Percentiles rank a stretch among this genome's conserved stretches.
These are phyloP conservation scores for Brasenia schreberi DNA, from an alignment of 164 flowering plant genomes.

Conservation along the genomic window DNA sequence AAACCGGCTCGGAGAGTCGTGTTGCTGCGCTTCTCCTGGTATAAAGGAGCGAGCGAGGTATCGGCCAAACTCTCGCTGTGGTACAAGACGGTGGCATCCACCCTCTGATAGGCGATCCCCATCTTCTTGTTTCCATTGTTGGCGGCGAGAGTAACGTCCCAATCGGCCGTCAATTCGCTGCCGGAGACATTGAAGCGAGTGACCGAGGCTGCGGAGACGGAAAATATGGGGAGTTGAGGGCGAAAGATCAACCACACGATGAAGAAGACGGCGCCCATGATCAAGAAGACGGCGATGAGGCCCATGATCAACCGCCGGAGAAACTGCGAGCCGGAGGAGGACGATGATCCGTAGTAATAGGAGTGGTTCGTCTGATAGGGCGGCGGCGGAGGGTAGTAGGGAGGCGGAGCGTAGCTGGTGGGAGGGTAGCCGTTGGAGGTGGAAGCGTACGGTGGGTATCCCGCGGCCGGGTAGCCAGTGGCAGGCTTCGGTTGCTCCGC, in stretches of 20 bases:
- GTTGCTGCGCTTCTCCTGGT: slow-evolving; percentile 24
- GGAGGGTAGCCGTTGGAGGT: background rate
- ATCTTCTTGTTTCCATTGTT: slow-evolving; percentile 63
- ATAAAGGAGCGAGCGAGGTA: slow-evolving; percentile 39
- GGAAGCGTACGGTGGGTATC: background rate
- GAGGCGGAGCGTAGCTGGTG: slow-evolving; percentile 1
- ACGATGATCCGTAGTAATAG: background rate
- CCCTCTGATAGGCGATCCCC: slow-evolving; percentile 22
- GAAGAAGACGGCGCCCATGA: slow-evolving; percentile 4
- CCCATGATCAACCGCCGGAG: slow-evolving; percentile 5
- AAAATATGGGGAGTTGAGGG: slow-evolving; percentile 50
- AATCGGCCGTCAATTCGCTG: slow-evolving; percentile 20
- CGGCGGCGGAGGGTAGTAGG: slow-evolving; percentile 5
- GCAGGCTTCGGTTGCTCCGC: slow-evolving; percentile 8
- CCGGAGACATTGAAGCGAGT: slow-evolving; percentile 26
- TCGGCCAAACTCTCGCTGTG: slow-evolving; percentile 9
- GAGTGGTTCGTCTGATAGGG: slow-evolving; percentile 2
- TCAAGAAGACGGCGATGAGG: slow-evolving; percentile 8
- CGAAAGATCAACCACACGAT: slow-evolving; percentile 36
- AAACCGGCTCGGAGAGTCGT: slow-evolving; percentile 23
- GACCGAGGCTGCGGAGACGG: slow-evolving; percentile 31
- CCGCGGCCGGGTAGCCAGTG: slow-evolving; percentile 9
- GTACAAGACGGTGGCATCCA: slow-evolving; percentile 16
- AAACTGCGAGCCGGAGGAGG: background rate
- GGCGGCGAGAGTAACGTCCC: slow-evolving; percentile 23